Evolutionary conservation across 2,329 filamentous ascomycete species (phyloP), one percentile per base, ranked within the genome.

Genomic region (Fusarium udum): DNA sequence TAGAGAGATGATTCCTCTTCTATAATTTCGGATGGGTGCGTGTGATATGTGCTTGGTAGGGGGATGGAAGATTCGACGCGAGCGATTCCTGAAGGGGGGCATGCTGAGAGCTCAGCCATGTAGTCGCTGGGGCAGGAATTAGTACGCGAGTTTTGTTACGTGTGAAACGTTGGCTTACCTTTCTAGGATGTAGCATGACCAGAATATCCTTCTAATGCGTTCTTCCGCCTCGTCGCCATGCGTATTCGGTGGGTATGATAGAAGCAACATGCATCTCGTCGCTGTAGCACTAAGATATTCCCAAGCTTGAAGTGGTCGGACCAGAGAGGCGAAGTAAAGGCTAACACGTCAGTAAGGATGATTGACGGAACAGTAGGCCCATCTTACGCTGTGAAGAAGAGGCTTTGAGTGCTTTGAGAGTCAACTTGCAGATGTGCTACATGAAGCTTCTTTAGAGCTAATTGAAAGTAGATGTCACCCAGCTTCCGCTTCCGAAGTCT

Each of bases 141-240:
- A 53, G 24, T 16, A 4, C 4, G n/a, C n/a, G n/a, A n/a, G n/a
- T n/a, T 1, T 7, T 18, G 7, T n/a, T 32, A 10, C 1, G 28
- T 7, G 4, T 14, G 4, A 6, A 24, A 34, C 0, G 0, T 2
- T 20, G 12, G 3, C 2, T 26, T 43, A 84, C 85, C 85, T 87
- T 75, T 88, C 86, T 1, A 88, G 80, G 16, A 88, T 86, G 61
- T 87, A 88, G 64, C 86, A 88, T 0, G 87, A 85, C 86, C 86
- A 88, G 68, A 88, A 88, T 59, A 88, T 87, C 3, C 87, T 80
- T 20, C 84, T 79, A 2, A 87, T 83, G 6, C 86, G 84, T 72
- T 88, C 86, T 42, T 83, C 79, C 7, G 86, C 84, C 67, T 87
- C 83, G 1, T 75, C 70, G 0, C 78, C 78, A 36, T 81, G 80